Evolutionary conservation across 176 grass and related monocot genomes (phyloP).

Genomic region (Aegilops longissima): DNA sequence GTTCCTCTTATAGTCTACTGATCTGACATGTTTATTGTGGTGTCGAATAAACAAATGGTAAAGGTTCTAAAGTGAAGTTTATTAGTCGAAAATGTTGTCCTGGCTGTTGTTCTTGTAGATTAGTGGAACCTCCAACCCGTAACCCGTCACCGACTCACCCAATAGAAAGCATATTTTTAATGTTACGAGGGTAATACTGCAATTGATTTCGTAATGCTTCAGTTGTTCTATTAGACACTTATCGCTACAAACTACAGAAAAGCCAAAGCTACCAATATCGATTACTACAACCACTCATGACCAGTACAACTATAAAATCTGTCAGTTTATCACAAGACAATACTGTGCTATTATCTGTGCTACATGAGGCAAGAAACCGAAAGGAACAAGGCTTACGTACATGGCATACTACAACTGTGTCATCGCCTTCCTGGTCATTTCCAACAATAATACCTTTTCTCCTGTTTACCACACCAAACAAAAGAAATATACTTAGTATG

Average conservation of each 20-base stretch:
- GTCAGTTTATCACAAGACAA: neutral
- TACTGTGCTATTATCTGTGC: neutral
- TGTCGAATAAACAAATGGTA: conserved; percentile 2
- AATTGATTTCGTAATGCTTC: neutral
- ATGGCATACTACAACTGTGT: conserved; percentile 79
- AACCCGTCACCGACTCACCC: neutral
- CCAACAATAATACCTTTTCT: conserved; percentile 96
- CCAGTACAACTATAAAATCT: neutral
- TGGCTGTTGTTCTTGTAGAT: neutral
- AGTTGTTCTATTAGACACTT: neutral
- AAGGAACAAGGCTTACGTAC: conserved; percentile 52
- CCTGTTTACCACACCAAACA: conserved; percentile 57
- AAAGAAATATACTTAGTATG: conserved; percentile 13
- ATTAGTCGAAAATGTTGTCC: neutral
- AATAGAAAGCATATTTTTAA: neutral
- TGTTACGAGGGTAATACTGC: neutral
- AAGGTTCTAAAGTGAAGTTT: neutral
- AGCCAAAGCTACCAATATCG: neutral
- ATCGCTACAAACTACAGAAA: neutral
- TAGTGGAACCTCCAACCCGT: conserved; percentile 12
- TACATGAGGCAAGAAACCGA: neutral
- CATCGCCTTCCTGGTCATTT: conserved; percentile 94
- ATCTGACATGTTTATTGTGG: neutral
- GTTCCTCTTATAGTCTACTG: neutral
- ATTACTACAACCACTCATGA: neutral